These are phyloP conservation scores for Scutellaria baicalensis DNA, from an alignment of 257 asterid species.

Conservation along the genomic window DNA sequence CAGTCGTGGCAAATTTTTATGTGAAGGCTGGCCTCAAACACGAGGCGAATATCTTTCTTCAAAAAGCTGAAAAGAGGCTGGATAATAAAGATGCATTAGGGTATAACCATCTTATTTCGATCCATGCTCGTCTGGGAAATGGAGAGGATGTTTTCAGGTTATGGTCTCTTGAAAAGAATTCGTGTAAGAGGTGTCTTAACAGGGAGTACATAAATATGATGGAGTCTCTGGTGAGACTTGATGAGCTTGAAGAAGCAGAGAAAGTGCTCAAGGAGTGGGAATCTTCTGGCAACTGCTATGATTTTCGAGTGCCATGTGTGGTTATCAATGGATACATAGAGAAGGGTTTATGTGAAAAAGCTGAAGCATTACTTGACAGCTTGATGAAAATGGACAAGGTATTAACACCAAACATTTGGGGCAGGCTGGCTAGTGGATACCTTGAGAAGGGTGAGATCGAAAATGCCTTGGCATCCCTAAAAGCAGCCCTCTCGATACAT, in stretches of 20 bases:
- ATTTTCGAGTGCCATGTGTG: constrained; percentile 52
- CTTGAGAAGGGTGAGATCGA: constrained; percentile 39
- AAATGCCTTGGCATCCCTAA: constrained; percentile 41
- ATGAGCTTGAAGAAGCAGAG: constrained; percentile 56
- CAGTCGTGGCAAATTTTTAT: constrained; percentile 60
- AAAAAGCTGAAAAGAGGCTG: constrained; percentile 54
- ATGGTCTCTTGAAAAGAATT: constrained; percentile 46
- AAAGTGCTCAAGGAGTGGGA: constrained; percentile 68
- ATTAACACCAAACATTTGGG: constrained; percentile 44
- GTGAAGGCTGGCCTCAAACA: constrained; percentile 40
- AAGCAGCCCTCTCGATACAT: constrained; percentile 34
- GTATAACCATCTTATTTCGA: constrained; percentile 68
- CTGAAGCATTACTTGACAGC: constrained; percentile 45
- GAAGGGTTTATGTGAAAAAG: constrained; percentile 48
- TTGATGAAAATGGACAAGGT: constrained; percentile 36
- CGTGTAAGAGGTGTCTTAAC: constrained; percentile 49
- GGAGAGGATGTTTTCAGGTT: constrained; percentile 51
- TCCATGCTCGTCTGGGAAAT: constrained; percentile 58
- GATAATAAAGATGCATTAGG: constrained; percentile 45
- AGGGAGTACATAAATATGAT: constrained; percentile 55
- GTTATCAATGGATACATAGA: constrained; percentile 41
- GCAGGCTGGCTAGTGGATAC: constrained; percentile 48
- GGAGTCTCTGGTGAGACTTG: constrained; percentile 62
- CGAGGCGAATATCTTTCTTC: constrained; percentile 51
- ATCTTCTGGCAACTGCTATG: constrained; percentile 57